Evolutionary conservation across 345 rosid species (phyloP).

Genomic region (Psidium guajava): DNA sequence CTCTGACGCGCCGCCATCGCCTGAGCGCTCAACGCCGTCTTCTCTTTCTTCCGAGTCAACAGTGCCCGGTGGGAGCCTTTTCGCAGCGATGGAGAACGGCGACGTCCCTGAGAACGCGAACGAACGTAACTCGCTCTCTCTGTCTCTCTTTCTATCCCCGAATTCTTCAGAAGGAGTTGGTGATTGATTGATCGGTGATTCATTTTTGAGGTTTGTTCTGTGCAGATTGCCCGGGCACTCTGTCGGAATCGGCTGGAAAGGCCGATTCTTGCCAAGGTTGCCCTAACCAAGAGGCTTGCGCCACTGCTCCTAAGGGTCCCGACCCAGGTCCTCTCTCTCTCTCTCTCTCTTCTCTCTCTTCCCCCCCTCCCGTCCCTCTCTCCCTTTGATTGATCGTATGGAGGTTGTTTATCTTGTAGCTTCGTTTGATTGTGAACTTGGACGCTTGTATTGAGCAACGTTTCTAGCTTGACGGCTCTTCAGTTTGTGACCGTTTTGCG

Average conservation of each 20-base stretch:
- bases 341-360: too few relatives aligned
- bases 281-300: constrained; percentile 87
- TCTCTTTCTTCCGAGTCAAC: neutral
- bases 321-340: constrained; percentile 59
- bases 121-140: constrained; percentile 23
- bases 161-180: neutral
- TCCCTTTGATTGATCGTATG: neutral
- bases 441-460: neutral
- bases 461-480: neutral
- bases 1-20: neutral
- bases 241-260: constrained; percentile 69
- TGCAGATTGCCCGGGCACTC: constrained; percentile 85
- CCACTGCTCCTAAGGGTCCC: constrained; percentile 92
- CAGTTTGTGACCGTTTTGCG: neutral
- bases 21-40: neutral
- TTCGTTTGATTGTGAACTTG: neutral
- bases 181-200: neutral
- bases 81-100: constrained; percentile 43
- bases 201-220: neutral
- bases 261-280: constrained; percentile 80
- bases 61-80: neutral
- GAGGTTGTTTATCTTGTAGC: neutral
- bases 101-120: constrained; percentile 61
- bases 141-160: neutral
- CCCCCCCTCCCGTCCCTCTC: neutral